Percentiles rank a stretch among this genome's conserved stretches.
Evolutionary conservation across 2,329 filamentous ascomycete genomes (phyloP).

Genomic region (Fusarium citri): DNA sequence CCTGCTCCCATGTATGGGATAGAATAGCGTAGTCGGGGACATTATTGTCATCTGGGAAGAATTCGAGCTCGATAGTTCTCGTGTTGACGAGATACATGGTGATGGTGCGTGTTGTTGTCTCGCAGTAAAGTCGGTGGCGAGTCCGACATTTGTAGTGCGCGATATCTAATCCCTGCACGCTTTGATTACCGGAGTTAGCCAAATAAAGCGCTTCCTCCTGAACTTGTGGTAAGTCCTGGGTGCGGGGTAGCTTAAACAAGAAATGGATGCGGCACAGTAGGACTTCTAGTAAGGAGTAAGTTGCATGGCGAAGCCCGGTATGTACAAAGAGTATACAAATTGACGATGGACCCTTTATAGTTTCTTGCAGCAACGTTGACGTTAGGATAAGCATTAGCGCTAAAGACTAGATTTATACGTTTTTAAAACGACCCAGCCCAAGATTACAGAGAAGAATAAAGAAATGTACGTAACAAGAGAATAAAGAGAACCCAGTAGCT

Average conservation of each 20-base stretch:
- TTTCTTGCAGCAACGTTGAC: no score
- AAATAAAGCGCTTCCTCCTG: background rate
- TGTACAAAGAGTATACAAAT: no score
- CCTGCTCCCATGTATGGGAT: conserved; percentile 12
- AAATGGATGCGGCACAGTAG: background rate
- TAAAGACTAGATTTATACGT: no score
- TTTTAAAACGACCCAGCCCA: no score
- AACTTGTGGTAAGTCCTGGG: no score
- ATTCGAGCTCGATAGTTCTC: background rate
- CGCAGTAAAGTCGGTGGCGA: accelerated
- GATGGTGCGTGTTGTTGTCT: accelerated
- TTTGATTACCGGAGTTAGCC: background rate
- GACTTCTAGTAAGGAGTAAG: no score
- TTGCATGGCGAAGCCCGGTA: no score
- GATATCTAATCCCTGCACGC: background rate
- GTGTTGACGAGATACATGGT: conserved; percentile 36
- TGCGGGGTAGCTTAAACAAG: background rate
- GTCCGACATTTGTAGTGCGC: background rate
- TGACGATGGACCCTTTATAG: no score
- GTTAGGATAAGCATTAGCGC: no score
- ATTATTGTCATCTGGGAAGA: background rate
- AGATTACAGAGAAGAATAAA: no score
- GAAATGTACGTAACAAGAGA: no score
- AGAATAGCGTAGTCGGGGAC: conserved; percentile 18
- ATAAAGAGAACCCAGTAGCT: no score